Percentiles rank a stretch among this genome's conserved stretches.
Conservation (phyloP, 2,329 filamentous ascomycete genomes). For the Fusarium scirpi region DNA sequence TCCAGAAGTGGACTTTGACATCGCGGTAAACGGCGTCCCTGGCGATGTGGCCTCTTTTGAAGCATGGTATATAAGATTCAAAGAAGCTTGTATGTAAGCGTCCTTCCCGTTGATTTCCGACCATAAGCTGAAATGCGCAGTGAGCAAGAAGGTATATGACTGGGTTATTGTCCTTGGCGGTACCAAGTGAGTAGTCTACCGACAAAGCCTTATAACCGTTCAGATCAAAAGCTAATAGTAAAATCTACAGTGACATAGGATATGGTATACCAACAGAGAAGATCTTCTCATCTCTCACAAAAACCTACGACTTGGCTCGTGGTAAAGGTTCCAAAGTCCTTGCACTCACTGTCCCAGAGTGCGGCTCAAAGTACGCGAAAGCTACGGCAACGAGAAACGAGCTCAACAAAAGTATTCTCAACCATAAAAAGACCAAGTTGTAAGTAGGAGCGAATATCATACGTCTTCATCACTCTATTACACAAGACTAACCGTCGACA, state of each 20-base stretch:
- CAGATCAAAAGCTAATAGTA: neutral
- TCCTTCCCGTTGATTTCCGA: neutral
- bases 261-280: slow-evolving; percentile 52
- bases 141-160: slow-evolving; percentile 57
- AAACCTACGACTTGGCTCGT: slow-evolving; percentile 64
- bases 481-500: slow-evolving; percentile 49
- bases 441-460: slow-evolving; percentile 52
- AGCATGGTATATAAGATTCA: slow-evolving; percentile 50
- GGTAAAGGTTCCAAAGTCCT: slow-evolving; percentile 66
- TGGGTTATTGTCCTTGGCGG: slow-evolving; percentile 74
- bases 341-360: slow-evolving; percentile 72
- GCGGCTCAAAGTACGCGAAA: slow-evolving; percentile 46
- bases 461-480: neutral
- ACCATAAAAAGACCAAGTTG: slow-evolving; percentile 63
- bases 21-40: slow-evolving; percentile 63
- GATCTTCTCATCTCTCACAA: slow-evolving; percentile 63
- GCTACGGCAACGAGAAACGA: slow-evolving; percentile 54
- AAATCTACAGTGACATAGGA: slow-evolving; percentile 61
- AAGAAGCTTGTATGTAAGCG: slow-evolving; percentile 50
- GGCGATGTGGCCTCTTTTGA: slow-evolving; percentile 62
- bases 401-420: slow-evolving; percentile 67
- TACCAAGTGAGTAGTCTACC: slow-evolving; percentile 64
- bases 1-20: slow-evolving; percentile 55
- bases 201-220: neutral
- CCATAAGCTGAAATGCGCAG: slow-evolving; percentile 28